A percentile compares a stretch with the other conserved stretches of the same genome.
Conservation (phyloP, 139 green algal species). For the Chlorella sp. region DNA sequence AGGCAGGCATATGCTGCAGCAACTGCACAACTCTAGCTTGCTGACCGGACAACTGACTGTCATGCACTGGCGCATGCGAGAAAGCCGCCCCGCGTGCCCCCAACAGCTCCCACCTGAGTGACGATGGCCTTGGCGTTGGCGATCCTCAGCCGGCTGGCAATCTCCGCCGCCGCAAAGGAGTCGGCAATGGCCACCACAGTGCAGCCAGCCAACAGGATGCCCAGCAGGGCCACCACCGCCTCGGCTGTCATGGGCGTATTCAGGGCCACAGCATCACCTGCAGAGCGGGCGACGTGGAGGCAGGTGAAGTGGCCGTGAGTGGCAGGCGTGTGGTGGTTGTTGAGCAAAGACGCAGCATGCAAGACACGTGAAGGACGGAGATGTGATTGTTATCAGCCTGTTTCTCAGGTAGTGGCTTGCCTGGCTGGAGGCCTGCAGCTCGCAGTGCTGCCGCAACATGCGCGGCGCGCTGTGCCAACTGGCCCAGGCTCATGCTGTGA, state of each 20-base stretch:
- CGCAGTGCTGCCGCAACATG: constrained; percentile 56
- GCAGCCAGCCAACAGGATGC: constrained; percentile 82
- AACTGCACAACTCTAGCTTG: too few species aligned
- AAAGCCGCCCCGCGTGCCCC: not conserved
- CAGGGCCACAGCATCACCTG: constrained; percentile 82
- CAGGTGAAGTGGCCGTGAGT: not conserved
- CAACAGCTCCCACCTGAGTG: constrained; percentile 75
- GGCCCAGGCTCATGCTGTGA: constrained; percentile 53
- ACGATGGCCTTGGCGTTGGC: constrained; percentile 73
- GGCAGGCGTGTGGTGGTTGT: not conserved
- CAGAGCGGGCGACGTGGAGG: not conserved
- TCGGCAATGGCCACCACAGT: constrained; percentile 90
- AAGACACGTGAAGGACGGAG: too few species aligned
- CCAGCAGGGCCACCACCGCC: constrained; percentile 83
- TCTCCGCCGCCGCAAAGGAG: constrained; percentile 84
- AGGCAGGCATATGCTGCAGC: too few species aligned
- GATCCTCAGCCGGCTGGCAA: constrained; percentile 79
- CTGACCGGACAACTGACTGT: too few species aligned
- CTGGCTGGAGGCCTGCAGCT: constrained; percentile 46
- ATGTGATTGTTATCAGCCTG: too few species aligned
- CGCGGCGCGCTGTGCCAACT: constrained; percentile 50
- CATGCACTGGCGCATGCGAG: too few species aligned
- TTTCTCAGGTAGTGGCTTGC: too few species aligned
- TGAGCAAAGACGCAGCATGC: too few species aligned
- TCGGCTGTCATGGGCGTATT: constrained; percentile 82